phyloP scores from a whole-genome alignment of 2,329 filamentous ascomycete genomes.

The Ophiosphaerella herpotricha region DNA sequence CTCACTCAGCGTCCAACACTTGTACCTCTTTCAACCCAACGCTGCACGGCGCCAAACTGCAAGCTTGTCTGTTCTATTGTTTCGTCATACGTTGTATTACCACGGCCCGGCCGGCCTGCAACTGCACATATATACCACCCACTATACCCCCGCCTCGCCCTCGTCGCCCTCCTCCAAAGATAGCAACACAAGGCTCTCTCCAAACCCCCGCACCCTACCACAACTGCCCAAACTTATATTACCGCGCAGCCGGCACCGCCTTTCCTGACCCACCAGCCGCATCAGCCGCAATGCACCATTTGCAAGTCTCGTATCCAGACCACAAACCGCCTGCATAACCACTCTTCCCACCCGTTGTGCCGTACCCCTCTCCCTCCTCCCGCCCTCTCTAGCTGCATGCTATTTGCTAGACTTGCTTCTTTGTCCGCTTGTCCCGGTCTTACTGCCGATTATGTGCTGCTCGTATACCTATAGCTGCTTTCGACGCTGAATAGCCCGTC shows the following conservation, averaged over 20 bases:
- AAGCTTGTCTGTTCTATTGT: no score
- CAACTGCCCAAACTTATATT: slow-evolving; percentile 29
- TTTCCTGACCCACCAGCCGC: not conserved
- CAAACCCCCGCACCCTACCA: not conserved
- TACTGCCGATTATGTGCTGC: slow-evolving; percentile 17
- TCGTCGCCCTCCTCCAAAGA: slow-evolving; percentile 6
- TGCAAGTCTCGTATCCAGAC: not conserved
- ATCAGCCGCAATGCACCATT: slow-evolving; percentile 3
- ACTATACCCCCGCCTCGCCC: not conserved
- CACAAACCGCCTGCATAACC: not conserved
- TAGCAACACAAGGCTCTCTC: not conserved
- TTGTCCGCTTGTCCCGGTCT: not conserved
- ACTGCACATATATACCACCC: not conserved
- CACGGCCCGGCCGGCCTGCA: slow-evolving; percentile 1
- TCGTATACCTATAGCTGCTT: slow-evolving; percentile 41
- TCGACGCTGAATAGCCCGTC: slow-evolving; percentile 34
- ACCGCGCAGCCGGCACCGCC: slow-evolving; percentile 1
- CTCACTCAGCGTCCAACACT: slow-evolving; percentile 6
- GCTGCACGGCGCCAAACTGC: no score
- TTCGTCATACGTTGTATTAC: not conserved
- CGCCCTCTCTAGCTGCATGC: not conserved
- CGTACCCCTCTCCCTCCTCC: not conserved
- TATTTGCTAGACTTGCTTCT: not conserved
- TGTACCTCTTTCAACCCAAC: no score
- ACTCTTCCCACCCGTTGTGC: no score